Evolutionary conservation across 768 basidiomycete species (phyloP).

Genomic region (Kwoniella botswanensis): DNA sequence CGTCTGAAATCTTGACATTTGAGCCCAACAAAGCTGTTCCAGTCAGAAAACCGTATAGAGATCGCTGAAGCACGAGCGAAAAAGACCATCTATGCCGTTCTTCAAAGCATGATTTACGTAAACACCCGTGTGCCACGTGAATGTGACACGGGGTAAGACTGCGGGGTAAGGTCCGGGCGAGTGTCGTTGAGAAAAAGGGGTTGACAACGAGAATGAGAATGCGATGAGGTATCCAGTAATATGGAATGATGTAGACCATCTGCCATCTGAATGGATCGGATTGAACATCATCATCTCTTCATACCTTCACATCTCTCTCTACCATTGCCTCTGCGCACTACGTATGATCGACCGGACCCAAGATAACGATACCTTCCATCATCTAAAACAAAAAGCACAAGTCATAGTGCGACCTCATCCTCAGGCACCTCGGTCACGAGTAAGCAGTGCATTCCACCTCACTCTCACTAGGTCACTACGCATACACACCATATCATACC

Average conservation of each 20-base stretch:
- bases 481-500: neutral
- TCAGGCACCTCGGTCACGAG: neutral
- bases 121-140: neutral
- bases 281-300: neutral
- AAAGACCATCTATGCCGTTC: no score
- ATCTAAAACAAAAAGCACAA: neutral
- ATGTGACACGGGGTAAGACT: neutral
- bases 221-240: neutral
- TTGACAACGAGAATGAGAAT: neutral
- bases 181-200: neutral
- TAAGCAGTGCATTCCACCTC: neutral
- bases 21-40: no score
- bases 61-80: no score
- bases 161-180: conserved; percentile 9
- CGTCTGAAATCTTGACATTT: no score
- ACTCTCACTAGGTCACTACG: neutral
- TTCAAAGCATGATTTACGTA: no score
- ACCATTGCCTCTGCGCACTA: neutral
- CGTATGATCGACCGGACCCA: neutral
- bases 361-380: neutral
- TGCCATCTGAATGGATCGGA: no score
- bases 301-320: neutral
- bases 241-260: no score
- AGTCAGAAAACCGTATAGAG: no score
- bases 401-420: neutral